Evolutionary conservation across 768 basidiomycete species (phyloP).

Genomic region (Inosperma sp.): DNA sequence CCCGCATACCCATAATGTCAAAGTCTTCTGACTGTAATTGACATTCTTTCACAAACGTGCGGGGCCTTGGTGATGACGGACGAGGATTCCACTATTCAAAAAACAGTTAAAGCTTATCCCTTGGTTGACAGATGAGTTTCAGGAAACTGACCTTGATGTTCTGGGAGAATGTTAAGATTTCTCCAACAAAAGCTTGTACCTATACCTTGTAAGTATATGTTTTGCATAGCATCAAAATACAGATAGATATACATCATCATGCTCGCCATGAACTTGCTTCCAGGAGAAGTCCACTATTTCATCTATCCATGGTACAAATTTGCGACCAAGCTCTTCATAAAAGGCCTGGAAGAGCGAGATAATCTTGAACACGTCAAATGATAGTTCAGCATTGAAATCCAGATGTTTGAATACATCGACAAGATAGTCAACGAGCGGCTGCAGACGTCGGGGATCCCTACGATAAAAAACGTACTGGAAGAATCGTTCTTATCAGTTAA

Average conservation of each 20-base stretch:
- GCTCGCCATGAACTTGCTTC: slow-evolving; percentile 67
- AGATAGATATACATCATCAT: slow-evolving; percentile 59
- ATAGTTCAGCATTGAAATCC: slow-evolving; percentile 79
- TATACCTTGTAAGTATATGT: slow-evolving; percentile 22
- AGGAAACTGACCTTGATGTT: slow-evolving; percentile 58
- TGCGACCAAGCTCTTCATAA: slow-evolving; percentile 72
- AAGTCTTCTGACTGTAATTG: slow-evolving; percentile 47
- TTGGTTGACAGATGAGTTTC: not conserved
- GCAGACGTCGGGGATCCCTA: slow-evolving; percentile 78
- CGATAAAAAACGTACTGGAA: slow-evolving; percentile 68
- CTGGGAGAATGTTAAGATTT: slow-evolving; percentile 65
- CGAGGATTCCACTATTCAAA: slow-evolving; percentile 54
- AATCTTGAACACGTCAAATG: slow-evolving; percentile 73
- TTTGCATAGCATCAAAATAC: not conserved
- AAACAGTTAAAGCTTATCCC: slow-evolving; percentile 6
- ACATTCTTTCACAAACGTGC: slow-evolving; percentile 67
- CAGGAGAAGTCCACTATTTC: slow-evolving; percentile 63
- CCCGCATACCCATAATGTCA: slow-evolving; percentile 75
- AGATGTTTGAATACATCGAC: slow-evolving; percentile 56
- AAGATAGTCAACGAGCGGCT: slow-evolving; percentile 73
- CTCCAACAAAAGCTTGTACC: slow-evolving; percentile 74
- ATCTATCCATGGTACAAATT: slow-evolving; percentile 76
- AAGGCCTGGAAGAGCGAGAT: slow-evolving; percentile 65
- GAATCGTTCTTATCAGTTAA: slow-evolving; percentile 7
- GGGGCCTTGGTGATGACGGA: slow-evolving; percentile 55